Base-by-base conservation (phyloP, 1,139 yeast genomes). In the Suhomyces panamericanus region DNA sequence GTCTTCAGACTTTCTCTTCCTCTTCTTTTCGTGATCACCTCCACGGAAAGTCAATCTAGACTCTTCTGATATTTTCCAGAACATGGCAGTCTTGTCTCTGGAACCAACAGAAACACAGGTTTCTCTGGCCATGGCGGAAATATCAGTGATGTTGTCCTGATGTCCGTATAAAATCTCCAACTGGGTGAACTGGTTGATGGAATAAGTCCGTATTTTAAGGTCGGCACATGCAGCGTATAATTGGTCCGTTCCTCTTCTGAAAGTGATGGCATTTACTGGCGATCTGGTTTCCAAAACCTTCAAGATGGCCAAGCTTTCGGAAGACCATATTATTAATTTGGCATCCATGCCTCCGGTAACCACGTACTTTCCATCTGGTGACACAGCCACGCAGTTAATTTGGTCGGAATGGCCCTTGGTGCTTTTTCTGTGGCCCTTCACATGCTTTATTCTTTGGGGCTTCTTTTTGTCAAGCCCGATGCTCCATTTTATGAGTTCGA, bases 31-130 rank as follows among this genome's bases (percentile, higher is more conserved):
- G 3, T 67, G 72, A 58, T 88, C 96, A 48, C 96, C 96, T 49
- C 96, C 96, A 59, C 97, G 78, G 66, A 93, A 93, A 0, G 97
- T 90, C 56, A 93, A 77, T 59, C 98, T 79, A 2, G 96, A 82
- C 67, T 93, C 99, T 58, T 95, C 99, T 24, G 96, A 81, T 53
- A 93, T 89, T 65, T 95, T 93, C 99, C 99, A 93, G 57, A 88
- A 73, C 84, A 95, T 86, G 14, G 95, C 97, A 1, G 96, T 87
- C 57, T 95, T 83, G 66, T 93, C 99, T 58, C 99, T 80, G 5
- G 95, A 77, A 16, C 99, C 99, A 22, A 91, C 98, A 17, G 96
- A 88, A 32, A 93, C 93, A 73, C 99, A 93, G 42, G 96, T 81
- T 61, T 93, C 98, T 64, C 83, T 82, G 14, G 81, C 80, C 51